These are phyloP conservation scores for Ascochyta fabae DNA, from an alignment of 2,329 filamentous ascomycete genomes.

Conservation along the genomic window DNA sequence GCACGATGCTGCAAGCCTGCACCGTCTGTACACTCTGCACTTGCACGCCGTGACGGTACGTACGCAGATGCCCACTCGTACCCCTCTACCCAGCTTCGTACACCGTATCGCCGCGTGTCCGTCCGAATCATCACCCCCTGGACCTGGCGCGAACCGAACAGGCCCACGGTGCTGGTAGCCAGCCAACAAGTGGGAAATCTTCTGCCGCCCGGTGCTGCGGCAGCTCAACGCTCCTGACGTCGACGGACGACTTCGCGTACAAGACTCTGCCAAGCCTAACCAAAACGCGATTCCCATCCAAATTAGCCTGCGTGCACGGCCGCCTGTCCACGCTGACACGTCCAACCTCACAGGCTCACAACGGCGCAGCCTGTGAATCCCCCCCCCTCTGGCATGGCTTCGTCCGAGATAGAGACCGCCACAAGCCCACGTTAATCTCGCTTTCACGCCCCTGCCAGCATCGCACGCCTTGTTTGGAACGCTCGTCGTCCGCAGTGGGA, in stretches of 20 bases:
- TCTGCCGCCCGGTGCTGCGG: constrained; percentile 14
- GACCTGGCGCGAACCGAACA: constrained; percentile 28
- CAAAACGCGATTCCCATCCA: constrained; percentile 22
- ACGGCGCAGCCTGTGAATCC: constrained; percentile 30
- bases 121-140: constrained; percentile 1
- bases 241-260: constrained; percentile 25
- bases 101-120: not conserved
- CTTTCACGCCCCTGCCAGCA: constrained; percentile 19
- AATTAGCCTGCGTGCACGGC: constrained; percentile 16
- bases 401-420: constrained; percentile 21
- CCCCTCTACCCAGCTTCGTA: not conserved
- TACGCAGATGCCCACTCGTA: constrained; percentile 3
- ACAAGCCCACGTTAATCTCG: constrained; percentile 21
- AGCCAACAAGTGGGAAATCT: constrained; percentile 25
- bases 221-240: constrained; percentile 36
- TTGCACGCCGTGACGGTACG: not conserved
- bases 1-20: not conserved
- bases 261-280: constrained; percentile 20
- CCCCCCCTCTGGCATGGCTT: constrained; percentile 17
- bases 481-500: constrained; percentile 6
- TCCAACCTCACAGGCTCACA: constrained; percentile 19
- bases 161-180: constrained; percentile 5
- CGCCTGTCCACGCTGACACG: constrained; percentile 19
- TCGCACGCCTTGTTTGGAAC: constrained; percentile 5
- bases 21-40: not conserved